phyloP scores from a whole-genome alignment of 768 basidiomycete species.

The Boletus rufocinnamomeus region DNA sequence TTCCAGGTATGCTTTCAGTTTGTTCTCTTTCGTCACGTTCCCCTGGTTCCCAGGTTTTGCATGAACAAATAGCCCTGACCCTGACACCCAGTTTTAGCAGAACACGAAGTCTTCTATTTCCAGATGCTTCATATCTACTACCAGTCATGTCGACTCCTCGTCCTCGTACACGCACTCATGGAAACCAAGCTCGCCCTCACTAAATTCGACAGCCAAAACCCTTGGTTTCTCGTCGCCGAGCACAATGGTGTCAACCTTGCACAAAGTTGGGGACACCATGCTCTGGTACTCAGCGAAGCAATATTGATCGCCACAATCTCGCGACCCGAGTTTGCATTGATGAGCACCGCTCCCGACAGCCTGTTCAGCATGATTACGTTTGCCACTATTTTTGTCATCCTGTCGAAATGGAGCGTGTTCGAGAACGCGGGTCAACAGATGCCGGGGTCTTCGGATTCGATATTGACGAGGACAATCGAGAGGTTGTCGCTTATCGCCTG shows the following conservation, averaged over 20 bases:
- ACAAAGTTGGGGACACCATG: slow-evolving; percentile 41
- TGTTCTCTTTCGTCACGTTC: background rate
- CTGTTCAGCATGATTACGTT: slow-evolving; percentile 45
- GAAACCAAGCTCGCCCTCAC: slow-evolving; percentile 26
- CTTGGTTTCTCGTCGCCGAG: slow-evolving; percentile 38
- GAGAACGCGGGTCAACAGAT: slow-evolving; percentile 38
- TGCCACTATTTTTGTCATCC: slow-evolving; percentile 45
- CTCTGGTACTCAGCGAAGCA: slow-evolving; percentile 40
- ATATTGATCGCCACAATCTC: slow-evolving; percentile 39
- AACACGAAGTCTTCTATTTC: slow-evolving; percentile 45
- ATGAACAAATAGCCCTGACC: slow-evolving; percentile 21
- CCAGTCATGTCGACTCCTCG: slow-evolving; percentile 41
- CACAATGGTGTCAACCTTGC: slow-evolving; percentile 38
- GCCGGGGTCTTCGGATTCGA: slow-evolving; percentile 40
- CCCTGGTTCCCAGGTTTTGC: background rate
- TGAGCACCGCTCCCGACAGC: slow-evolving; percentile 44
- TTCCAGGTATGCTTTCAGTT: slow-evolving; percentile 35
- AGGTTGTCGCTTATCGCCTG: slow-evolving; percentile 37
- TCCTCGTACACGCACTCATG: slow-evolving; percentile 39
- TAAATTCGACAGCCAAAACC: slow-evolving; percentile 15
- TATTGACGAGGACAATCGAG: slow-evolving; percentile 39
- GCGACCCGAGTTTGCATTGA: slow-evolving; percentile 34
- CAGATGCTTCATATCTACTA: slow-evolving; percentile 44
- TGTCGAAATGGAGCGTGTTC: slow-evolving; percentile 43
- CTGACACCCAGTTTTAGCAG: slow-evolving; percentile 41